Evolutionary conservation across 2,329 filamentous ascomycete genomes (phyloP), one percentile per base, ranked within the genome.

Genomic region (Aureobasidium musti): DNA sequence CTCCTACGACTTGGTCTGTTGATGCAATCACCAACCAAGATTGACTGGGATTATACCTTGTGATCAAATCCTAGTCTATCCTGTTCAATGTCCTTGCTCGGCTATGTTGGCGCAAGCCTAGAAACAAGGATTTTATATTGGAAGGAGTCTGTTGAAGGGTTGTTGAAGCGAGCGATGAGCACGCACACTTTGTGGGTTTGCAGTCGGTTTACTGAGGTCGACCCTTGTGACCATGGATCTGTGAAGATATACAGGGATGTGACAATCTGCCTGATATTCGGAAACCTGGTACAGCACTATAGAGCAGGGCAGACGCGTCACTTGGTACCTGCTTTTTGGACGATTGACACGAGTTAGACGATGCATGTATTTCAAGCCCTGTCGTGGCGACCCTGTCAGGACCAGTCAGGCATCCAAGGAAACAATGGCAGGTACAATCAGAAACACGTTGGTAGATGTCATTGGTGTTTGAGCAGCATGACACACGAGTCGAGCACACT

Each of bases 301-400:
- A 54, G 39, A 8, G 52, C 35, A 56, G 35, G 5, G 52, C 14
- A 33, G 21, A 56, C 53, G 53, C 53, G 53, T 56, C 53, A 56
- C 21, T 35, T 41, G 35, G 53, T 56, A 56, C 53, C 53, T 56
- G 53, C 53, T 41, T 56, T 26, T 5, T 41, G 7, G 21, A 19
- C 23, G 35, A 10, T 19, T 17, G 35, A 41, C 11, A 35, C 30
- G 21, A 35, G 19, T 13, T 19, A 19, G 19, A n/a, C 1, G 30
- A 14, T 13, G 35, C 35, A 26, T 39, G 50, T 53, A 21, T 33
- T 19, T 21, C 35, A 7, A 39, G 8, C 52, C 33, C n/a, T 39
- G 35, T 56, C 23, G 53, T 56, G 53, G 53, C 53, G 53, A 56
- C 35, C 53, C 53, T 56, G 53, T 26, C 53, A 35, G 50, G n/a